Conservation (phyloP, 2,329 filamentous ascomycete species). For the Trichoderma aggressivum region DNA sequence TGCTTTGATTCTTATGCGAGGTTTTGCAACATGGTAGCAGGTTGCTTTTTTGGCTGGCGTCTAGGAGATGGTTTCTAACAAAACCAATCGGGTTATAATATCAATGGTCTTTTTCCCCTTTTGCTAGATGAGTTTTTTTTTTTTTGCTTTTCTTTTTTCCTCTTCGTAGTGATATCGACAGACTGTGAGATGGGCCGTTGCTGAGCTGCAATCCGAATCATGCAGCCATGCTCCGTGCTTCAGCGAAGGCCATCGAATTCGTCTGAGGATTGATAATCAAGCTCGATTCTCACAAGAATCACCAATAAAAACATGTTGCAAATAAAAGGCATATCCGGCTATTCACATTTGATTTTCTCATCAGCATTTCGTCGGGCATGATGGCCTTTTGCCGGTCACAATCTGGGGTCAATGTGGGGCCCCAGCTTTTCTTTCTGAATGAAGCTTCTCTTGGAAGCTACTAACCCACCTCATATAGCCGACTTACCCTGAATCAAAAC, state of each 20-base stretch:
- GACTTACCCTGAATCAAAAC: not conserved
- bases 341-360: not conserved
- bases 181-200: not conserved
- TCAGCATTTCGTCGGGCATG: not conserved
- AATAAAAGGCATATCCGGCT: not conserved
- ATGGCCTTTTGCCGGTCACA: not conserved
- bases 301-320: not conserved
- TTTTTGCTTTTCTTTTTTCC: not conserved
- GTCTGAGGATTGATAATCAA: not conserved
- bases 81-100: not conserved
- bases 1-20: not conserved
- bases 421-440: not conserved
- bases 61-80: not conserved
- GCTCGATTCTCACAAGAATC: not conserved
- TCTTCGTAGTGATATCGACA: not conserved
- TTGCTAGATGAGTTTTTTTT: not conserved
- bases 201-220: not conserved
- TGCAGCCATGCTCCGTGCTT: not conserved
- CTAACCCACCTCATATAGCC: not conserved
- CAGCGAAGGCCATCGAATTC: not conserved
- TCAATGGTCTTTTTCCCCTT: not conserved
- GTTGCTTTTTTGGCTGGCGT: slow-evolving; percentile 2
- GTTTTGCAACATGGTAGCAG: not conserved
- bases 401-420: not conserved
- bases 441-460: not conserved